A percentile compares a stretch with the other conserved stretches of the same genome.
phyloP scores from a whole-genome alignment of 495 filamentous ascomycete species.

The Penicillium paradoxum region DNA sequence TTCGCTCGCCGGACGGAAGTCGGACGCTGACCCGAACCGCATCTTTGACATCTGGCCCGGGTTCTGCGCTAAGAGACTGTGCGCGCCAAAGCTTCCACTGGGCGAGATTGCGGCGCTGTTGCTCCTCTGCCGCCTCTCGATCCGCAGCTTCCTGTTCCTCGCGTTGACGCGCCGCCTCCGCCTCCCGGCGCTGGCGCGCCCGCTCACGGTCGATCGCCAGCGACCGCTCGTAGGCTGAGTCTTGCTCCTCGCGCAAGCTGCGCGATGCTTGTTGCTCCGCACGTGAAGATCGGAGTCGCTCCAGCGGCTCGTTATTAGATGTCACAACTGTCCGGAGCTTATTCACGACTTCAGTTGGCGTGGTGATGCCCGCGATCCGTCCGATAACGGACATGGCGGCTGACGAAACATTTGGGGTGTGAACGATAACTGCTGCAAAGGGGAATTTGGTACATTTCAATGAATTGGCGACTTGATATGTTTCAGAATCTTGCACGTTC shows the following conservation, averaged over 20 bases:
- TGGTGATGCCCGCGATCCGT: constrained; percentile 64
- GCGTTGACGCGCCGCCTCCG: constrained; percentile 60
- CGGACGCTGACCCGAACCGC: constrained; percentile 78
- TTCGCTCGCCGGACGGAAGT: constrained; percentile 63
- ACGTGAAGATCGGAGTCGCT: constrained; percentile 61
- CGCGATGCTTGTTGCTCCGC: constrained; percentile 72
- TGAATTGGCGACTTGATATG: constrained; percentile 81
- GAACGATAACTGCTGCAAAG: constrained; percentile 75
- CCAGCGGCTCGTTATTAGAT: constrained; percentile 64
- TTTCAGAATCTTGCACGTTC: constrained; percentile 84
- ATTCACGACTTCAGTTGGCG: constrained; percentile 60
- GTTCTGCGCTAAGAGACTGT: constrained; percentile 60
- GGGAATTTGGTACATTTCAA: constrained; percentile 87
- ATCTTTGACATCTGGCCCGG: constrained; percentile 57
- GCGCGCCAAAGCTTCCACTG: constrained; percentile 84
- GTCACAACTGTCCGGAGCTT: constrained; percentile 66
- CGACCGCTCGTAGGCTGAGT: constrained; percentile 87
- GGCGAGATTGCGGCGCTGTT: constrained; percentile 49
- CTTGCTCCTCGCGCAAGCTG: constrained; percentile 74
- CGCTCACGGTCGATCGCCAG: constrained; percentile 83
- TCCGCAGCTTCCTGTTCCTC: constrained; percentile 59
- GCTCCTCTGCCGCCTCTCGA: constrained; percentile 58
- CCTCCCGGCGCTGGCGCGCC: constrained; percentile 66
- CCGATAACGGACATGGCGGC: constrained; percentile 83
- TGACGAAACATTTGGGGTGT: constrained; percentile 74